Conservation (phyloP, 306 rosid species). For the Myrica gale region DNA sequence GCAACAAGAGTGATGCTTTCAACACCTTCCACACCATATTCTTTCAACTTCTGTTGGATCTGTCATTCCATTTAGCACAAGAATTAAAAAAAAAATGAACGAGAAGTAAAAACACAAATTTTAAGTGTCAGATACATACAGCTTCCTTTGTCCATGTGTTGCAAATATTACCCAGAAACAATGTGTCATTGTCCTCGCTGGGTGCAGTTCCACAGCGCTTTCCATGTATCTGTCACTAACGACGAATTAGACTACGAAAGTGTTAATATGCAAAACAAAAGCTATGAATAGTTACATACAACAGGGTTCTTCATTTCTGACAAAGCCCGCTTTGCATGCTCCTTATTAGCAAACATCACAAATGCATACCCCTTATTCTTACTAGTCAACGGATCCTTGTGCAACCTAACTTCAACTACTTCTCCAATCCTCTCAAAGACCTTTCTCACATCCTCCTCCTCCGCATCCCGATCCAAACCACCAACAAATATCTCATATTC, state of each 20-base stretch:
- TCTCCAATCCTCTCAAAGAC: constrained; percentile 76
- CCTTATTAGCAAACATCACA: constrained; percentile 68
- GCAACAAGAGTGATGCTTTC: constrained; percentile 69
- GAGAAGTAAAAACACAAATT: constrained; percentile 17
- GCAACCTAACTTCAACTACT: constrained; percentile 73
- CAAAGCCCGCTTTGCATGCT: constrained; percentile 62
- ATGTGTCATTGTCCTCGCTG: constrained; percentile 64
- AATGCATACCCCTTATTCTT: constrained; percentile 80
- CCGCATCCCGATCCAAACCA: constrained; percentile 71
- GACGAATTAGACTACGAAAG: constrained; percentile 21
- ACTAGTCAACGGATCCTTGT: constrained; percentile 54
- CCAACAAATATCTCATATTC: constrained; percentile 79
- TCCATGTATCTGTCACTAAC: constrained; percentile 58
- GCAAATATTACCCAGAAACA: constrained; percentile 84
- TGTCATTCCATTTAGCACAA: constrained; percentile 40
- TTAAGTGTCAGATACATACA: constrained; percentile 39
- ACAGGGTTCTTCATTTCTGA: constrained; percentile 81
- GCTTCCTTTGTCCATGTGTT: constrained; percentile 83
- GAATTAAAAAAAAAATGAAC: constrained; percentile 27
- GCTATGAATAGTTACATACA: constrained; percentile 45
- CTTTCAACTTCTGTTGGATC: constrained; percentile 71
- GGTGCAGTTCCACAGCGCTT: constrained; percentile 79
- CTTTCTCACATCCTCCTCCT: constrained; percentile 70
- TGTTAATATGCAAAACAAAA: constrained; percentile 8
- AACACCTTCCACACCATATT: constrained; percentile 66